A percentile compares a stretch with the other conserved stretches of the same genome.
Evolutionary conservation across 2,329 filamentous ascomycete genomes (phyloP).

Genomic region (Clarireedia paspali): DNA sequence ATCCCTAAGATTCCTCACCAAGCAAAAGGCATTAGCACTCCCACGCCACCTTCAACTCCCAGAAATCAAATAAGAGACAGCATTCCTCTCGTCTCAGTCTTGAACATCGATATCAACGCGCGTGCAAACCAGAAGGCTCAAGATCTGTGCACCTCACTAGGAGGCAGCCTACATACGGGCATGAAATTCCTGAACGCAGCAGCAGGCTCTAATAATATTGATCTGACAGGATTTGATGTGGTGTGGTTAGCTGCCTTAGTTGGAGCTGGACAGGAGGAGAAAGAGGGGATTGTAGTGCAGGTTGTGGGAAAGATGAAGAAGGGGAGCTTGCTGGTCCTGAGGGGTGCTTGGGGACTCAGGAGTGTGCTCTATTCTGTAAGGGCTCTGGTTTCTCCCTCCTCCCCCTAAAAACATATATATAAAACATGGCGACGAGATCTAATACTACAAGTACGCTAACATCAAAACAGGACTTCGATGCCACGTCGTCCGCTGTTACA

Average conservation of each 20-base stretch:
- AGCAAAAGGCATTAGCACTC: neutral
- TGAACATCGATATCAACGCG: constrained; percentile 35
- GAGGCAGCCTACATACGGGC: constrained; percentile 15
- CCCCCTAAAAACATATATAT: neutral
- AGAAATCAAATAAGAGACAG: neutral
- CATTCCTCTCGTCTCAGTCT: neutral
- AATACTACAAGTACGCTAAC: neutral
- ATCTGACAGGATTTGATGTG: constrained; percentile 34
- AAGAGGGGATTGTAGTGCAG: constrained; percentile 33
- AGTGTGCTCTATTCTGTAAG: constrained; percentile 40
- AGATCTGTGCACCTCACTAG: constrained; percentile 29
- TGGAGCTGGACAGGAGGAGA: constrained; percentile 34
- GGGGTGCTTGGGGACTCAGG: constrained; percentile 38
- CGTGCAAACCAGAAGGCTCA: constrained; percentile 31
- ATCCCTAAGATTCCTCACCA: neutral
- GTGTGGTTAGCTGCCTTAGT: constrained; percentile 45
- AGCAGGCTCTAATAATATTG: constrained; percentile 18
- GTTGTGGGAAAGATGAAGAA: constrained; percentile 33
- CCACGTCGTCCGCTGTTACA: constrained; percentile 29
- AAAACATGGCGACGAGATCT: neutral
- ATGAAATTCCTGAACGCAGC: constrained; percentile 35
- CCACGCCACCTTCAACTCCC: neutral
- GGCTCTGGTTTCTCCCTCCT: neutral
- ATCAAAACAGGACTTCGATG: constrained; percentile 31
- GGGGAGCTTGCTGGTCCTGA: constrained; percentile 38